A percentile compares a stretch with the other conserved stretches of the same genome.
Conservation (phyloP, 495 filamentous ascomycete genomes). For the Aspergillus haitiensis region DNA sequence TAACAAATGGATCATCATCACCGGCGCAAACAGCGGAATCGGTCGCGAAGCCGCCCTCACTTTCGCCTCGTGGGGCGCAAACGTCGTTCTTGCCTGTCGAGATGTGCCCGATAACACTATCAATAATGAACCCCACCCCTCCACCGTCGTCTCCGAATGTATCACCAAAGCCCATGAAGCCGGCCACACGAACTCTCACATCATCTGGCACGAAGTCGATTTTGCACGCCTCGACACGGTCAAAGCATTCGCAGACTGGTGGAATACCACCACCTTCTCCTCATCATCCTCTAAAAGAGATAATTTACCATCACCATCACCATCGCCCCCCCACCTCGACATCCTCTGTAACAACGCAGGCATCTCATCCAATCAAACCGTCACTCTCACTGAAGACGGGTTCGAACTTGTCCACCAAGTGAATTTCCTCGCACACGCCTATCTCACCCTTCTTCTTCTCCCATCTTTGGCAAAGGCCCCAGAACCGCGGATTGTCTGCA, state of each 20-base stretch:
- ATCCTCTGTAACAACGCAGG: constrained; percentile 34
- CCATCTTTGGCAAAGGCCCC: constrained; percentile 22
- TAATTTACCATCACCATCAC: too few relatives aligned
- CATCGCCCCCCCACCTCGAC: constrained; percentile 14
- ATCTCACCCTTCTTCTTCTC: constrained; percentile 27
- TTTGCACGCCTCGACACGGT: constrained; percentile 47
- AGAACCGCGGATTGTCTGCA: constrained; percentile 30
- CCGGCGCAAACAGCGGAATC: constrained; percentile 37
- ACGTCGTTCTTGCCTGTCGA: constrained; percentile 35
- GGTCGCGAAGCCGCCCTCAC: constrained; percentile 34
- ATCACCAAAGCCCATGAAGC: constrained; percentile 13
- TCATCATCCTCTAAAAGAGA: too few relatives aligned
- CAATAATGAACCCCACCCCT: constrained; percentile 21
- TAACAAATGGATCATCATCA: constrained; percentile 36
- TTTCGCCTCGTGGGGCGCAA: constrained; percentile 29
- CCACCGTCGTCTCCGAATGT: constrained; percentile 22
- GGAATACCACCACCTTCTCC: constrained; percentile 11
- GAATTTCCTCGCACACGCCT: constrained; percentile 29
- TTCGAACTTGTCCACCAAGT: constrained; percentile 31
- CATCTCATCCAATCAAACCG: constrained; percentile 3
- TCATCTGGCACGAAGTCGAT: constrained; percentile 54
- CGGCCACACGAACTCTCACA: constrained; percentile 29
- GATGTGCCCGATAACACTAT: constrained; percentile 23
- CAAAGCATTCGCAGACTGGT: constrained; percentile 40
- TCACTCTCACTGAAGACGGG: constrained; percentile 25